Evolutionary conservation across 768 basidiomycete species (phyloP), one percentile per base, ranked within the genome.

Genomic region (Amanita exitialis): DNA sequence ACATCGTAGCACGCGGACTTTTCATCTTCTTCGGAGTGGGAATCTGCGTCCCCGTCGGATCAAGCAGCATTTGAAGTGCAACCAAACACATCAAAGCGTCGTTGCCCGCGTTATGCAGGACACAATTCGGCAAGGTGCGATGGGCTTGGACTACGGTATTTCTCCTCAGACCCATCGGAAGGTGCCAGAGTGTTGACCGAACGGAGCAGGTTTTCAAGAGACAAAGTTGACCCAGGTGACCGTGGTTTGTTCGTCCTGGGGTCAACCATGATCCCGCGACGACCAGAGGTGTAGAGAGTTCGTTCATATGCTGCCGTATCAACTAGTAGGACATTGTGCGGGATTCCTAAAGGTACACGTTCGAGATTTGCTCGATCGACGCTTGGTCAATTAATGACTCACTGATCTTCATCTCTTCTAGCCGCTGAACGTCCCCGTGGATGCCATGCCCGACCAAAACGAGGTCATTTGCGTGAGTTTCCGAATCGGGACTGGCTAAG

Each of bases 341-440:
- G 89, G 21, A 90, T 63, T 64, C 79, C 88, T 90, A 59, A 27
- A 3, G n/a, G 6, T 44, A 54, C 20, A 42, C 42, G 27, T 30
- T 42, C 16, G 34, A 16, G 32, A 15, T 18, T n/a, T 13, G 10
- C 25, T 20, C 20, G 45, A 21, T n/a, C 15, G 21, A 36, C 5
- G 8, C 3, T 42, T 36, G 28, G 34, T 43, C 28, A 18, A 44
- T 43, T 12, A 25, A 41, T 27, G 36, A 52, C 85, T 59, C 60
- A 90, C 88, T 84, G 60, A 90, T 86, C 66, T 80, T 82, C 77
- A 90, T 82, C 43, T 89, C 86, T 47, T 86, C 83, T 34, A 90
- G 69, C 15, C 79, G 73, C 36, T 76, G 69, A 12, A 90, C 64
- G 56, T 82, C 75, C 2, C 72, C 73, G 34, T 69, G 66, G 36